These are phyloP conservation scores for Apiospora sp. DNA, from an alignment of 2,329 filamentous ascomycete species.

Conservation along the genomic window DNA sequence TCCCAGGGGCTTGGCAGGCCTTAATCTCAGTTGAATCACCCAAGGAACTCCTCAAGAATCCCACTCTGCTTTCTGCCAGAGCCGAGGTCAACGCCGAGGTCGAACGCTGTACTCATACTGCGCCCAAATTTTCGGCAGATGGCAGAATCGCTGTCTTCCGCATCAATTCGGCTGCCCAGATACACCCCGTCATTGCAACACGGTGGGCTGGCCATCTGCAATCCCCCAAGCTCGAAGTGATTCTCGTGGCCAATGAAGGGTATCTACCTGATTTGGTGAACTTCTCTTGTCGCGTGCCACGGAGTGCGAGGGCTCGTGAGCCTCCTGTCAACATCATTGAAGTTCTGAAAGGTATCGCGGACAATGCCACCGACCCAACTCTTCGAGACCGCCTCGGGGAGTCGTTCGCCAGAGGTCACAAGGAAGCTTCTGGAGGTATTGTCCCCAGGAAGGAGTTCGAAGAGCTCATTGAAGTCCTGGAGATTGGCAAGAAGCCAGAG, in stretches of 20 bases:
- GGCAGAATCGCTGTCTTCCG: slow-evolving; percentile 68
- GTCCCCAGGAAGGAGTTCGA: slow-evolving; percentile 69
- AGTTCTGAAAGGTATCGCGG: slow-evolving; percentile 60
- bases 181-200: slow-evolving; percentile 73
- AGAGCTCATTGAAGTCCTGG: slow-evolving; percentile 66
- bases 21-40: slow-evolving; percentile 60
- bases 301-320: slow-evolving; percentile 60
- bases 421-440: slow-evolving; percentile 72
- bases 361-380: slow-evolving; percentile 47
- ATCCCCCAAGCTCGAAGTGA: slow-evolving; percentile 66
- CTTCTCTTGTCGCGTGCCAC: slow-evolving; percentile 70
- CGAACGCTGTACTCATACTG: slow-evolving; percentile 65
- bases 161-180: slow-evolving; percentile 66
- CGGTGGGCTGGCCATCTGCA: slow-evolving; percentile 70
- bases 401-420: slow-evolving; percentile 72
- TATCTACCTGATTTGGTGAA: slow-evolving; percentile 70
- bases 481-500: slow-evolving; percentile 62
- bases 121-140: slow-evolving; percentile 70
- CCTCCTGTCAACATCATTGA: slow-evolving; percentile 70
- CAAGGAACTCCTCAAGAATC: slow-evolving; percentile 57
- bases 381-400: slow-evolving; percentile 61
- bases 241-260: slow-evolving; percentile 72
- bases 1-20: slow-evolving; percentile 66
- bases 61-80: slow-evolving; percentile 59
- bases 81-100: slow-evolving; percentile 68